A percentile compares a stretch with the other conserved stretches of the same genome.
Evolutionary conservation across 2,329 filamentous ascomycete genomes (phyloP).

Genomic region (Xylariaceae sp.): DNA sequence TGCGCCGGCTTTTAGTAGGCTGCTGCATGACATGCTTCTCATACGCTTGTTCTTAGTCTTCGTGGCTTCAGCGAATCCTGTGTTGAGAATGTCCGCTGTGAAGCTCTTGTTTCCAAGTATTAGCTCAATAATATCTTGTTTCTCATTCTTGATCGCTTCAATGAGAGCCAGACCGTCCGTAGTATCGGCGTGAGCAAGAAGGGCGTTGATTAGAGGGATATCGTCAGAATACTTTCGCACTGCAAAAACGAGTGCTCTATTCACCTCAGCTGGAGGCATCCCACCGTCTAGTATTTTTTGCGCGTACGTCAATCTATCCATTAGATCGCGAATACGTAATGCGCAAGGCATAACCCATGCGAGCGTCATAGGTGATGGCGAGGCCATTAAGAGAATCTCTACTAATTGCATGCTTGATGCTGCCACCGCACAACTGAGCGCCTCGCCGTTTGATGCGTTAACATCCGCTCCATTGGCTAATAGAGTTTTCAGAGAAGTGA

Average conservation of each 20-base stretch:
- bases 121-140: slow-evolving; percentile 53
- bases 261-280: slow-evolving; percentile 55
- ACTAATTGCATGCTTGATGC: slow-evolving; percentile 53
- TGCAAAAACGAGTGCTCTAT: slow-evolving; percentile 59
- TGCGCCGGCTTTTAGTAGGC: slow-evolving; percentile 55
- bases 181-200: slow-evolving; percentile 56
- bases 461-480: slow-evolving; percentile 60
- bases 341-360: slow-evolving; percentile 59
- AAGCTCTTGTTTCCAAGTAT: slow-evolving; percentile 52
- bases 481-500: slow-evolving; percentile 54
- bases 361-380: slow-evolving; percentile 52
- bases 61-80: slow-evolving; percentile 52
- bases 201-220: slow-evolving; percentile 52
- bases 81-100: slow-evolving; percentile 48
- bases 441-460: slow-evolving; percentile 59
- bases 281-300: slow-evolving; percentile 58
- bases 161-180: slow-evolving; percentile 57
- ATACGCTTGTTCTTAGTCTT: slow-evolving; percentile 48
- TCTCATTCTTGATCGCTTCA: slow-evolving; percentile 54
- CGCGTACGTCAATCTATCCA: slow-evolving; percentile 59
- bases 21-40: slow-evolving; percentile 53
- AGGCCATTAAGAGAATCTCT: slow-evolving; percentile 55
- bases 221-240: slow-evolving; percentile 57
- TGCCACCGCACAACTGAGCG: slow-evolving; percentile 58
- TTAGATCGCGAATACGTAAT: slow-evolving; percentile 57